Percentiles rank a stretch among this genome's conserved stretches.
Conservation (phyloP, 352 stramenopile genomes). For the Globisporangium cystogenes region DNA sequence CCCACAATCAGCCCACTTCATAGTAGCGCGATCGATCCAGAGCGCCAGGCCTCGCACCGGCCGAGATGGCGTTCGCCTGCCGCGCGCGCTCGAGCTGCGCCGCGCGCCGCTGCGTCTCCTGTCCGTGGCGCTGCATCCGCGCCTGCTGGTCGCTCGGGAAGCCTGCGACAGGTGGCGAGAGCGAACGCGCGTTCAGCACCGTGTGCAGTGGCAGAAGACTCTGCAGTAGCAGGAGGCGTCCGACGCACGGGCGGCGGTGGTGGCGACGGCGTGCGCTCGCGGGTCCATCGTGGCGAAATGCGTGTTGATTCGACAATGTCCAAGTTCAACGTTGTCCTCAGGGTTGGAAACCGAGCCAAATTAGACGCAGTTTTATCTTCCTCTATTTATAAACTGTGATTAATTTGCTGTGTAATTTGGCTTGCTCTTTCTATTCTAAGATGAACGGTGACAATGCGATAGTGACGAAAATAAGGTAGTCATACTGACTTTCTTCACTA, state of each 20-base stretch:
- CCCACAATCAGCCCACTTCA: not conserved
- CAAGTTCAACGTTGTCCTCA: constrained; percentile 13
- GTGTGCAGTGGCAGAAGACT: not conserved
- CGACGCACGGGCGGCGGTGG: not conserved
- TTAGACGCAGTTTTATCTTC: not conserved
- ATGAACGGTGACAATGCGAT: too few relatives aligned
- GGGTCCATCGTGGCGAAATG: constrained; percentile 9
- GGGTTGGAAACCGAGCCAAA: not conserved
- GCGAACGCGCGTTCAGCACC: too few relatives aligned
- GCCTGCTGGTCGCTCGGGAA: constrained; percentile 11
- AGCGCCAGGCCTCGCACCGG: constrained; percentile 13
- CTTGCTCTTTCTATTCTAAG: too few relatives aligned
- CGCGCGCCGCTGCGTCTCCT: constrained; percentile 23
- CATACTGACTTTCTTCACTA: too few relatives aligned
- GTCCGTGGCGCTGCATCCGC: constrained; percentile 22
- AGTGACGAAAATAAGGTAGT: not conserved
- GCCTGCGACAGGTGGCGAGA: not conserved
- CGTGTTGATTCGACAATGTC: constrained; percentile 12
- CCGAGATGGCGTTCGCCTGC: constrained; percentile 35
- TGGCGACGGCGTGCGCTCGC: constrained; percentile 1
- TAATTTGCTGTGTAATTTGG: not conserved
- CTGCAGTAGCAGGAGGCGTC: not conserved
- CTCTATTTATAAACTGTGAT: not conserved
- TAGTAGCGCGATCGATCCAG: not conserved
- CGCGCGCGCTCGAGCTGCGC: constrained; percentile 36